Evolutionary conservation across 2,329 filamentous ascomycete species (phyloP).

Genomic region (Endothia cerciana): DNA sequence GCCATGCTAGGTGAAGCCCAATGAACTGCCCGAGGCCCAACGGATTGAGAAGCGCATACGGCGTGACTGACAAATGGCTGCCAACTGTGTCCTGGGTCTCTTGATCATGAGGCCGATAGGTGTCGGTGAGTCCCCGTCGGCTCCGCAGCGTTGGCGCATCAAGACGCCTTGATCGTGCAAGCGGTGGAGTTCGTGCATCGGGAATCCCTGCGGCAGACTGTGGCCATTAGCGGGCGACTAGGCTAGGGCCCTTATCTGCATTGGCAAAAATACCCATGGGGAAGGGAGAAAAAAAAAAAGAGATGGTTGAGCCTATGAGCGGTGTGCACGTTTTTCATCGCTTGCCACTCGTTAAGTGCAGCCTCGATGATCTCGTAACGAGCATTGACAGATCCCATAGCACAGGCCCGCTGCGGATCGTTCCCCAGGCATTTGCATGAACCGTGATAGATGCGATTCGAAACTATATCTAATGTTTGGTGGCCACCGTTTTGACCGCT

Average conservation of each 20-base stretch:
- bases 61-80: constrained; percentile 20
- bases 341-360: constrained; percentile 8
- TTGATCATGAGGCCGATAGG: constrained; percentile 26
- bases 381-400: background rate
- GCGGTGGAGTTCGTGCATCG: constrained; percentile 21
- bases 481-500: background rate
- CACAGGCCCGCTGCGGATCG: constrained; percentile 11
- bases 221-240: constrained; percentile 15
- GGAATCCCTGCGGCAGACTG: constrained; percentile 19
- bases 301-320: constrained; percentile 24
- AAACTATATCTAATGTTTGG: background rate
- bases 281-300: background rate
- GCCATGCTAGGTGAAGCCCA: too few relatives aligned
- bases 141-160: constrained; percentile 20
- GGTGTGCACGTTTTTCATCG: constrained; percentile 27
- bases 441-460: background rate
- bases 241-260: constrained; percentile 25
- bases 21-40: too few relatives aligned
- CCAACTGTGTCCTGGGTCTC: constrained; percentile 8
- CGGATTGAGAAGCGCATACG: constrained; percentile 16
- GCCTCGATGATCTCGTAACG: constrained; percentile 6
- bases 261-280: constrained; percentile 21
- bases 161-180: constrained; percentile 21
- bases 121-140: constrained; percentile 29
- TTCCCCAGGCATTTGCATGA: constrained; percentile 7